Evolutionary conservation across 768 basidiomycete genomes (phyloP).

Genomic region (Boletus eberwhitei): DNA sequence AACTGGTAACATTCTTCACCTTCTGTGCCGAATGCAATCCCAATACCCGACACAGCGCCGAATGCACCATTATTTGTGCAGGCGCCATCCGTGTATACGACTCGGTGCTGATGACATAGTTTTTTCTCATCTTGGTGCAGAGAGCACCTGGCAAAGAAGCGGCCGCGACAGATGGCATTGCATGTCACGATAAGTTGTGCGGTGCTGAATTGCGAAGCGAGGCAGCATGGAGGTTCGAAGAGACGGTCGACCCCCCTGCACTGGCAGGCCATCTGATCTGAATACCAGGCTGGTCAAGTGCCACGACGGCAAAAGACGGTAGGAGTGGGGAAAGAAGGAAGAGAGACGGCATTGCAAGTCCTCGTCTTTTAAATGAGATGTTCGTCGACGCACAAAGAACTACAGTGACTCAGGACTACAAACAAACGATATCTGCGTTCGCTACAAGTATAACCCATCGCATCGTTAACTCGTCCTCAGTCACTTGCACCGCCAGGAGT

Average conservation of each 20-base stretch:
- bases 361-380: neutral
- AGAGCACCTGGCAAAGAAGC: neutral
- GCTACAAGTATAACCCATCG: too few species aligned
- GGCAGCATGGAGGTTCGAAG: neutral
- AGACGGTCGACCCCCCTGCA: neutral
- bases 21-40: constrained; percentile 1
- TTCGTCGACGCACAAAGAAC: too few species aligned
- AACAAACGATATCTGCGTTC: too few species aligned
- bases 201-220: too few species aligned
- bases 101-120: constrained; percentile 17
- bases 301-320: too few species aligned
- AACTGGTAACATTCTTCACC: neutral
- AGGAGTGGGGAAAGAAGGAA: neutral
- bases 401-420: too few species aligned
- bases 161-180: neutral
- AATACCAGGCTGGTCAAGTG: neutral
- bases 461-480: too few species aligned
- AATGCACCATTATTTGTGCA: constrained; percentile 29
- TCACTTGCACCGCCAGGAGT: too few species aligned
- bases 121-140: neutral
- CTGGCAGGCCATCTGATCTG: neutral
- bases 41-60: constrained; percentile 14
- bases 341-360: neutral
- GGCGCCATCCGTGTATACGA: constrained; percentile 35
- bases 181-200: too few species aligned